Conservation (phyloP, 2,329 filamentous ascomycete genomes). For the Dothidotthia symphoricarpi region DNA sequence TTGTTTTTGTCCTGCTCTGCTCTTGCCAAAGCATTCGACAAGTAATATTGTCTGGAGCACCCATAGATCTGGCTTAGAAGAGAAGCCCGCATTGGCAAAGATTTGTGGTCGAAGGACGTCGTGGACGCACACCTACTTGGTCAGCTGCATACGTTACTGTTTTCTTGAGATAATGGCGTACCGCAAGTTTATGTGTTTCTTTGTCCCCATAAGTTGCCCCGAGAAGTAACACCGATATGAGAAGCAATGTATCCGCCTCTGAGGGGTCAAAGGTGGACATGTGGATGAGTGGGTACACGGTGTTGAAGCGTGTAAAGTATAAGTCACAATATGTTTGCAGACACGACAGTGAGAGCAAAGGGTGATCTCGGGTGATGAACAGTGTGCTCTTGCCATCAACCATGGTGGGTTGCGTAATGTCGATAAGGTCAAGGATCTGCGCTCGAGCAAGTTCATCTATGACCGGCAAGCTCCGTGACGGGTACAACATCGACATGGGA, state of each 20-base stretch:
- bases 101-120: conserved; percentile 60
- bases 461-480: conserved; percentile 30
- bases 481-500: conserved; percentile 36
- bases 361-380: conserved; percentile 51
- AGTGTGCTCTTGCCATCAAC: conserved; percentile 52
- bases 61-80: conserved; percentile 60
- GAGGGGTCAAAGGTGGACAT: conserved; percentile 56
- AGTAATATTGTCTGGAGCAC: conserved; percentile 61
- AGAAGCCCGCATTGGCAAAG: conserved; percentile 59
- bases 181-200: conserved; percentile 59
- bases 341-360: conserved; percentile 51
- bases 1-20: conserved; percentile 60
- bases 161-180: conserved; percentile 15
- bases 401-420: conserved; percentile 49
- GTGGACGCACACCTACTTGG: conserved; percentile 54
- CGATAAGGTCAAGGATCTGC: conserved; percentile 52
- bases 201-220: conserved; percentile 62
- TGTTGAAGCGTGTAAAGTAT: conserved; percentile 62
- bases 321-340: conserved; percentile 59
- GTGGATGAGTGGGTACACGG: conserved; percentile 60
- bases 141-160: neutral
- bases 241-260: conserved; percentile 52
- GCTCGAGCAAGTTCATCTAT: conserved; percentile 47
- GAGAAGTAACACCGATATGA: conserved; percentile 57
- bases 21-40: conserved; percentile 65